Conservation (phyloP, 2,329 filamentous ascomycete genomes). For the Xylaria sp. region DNA sequence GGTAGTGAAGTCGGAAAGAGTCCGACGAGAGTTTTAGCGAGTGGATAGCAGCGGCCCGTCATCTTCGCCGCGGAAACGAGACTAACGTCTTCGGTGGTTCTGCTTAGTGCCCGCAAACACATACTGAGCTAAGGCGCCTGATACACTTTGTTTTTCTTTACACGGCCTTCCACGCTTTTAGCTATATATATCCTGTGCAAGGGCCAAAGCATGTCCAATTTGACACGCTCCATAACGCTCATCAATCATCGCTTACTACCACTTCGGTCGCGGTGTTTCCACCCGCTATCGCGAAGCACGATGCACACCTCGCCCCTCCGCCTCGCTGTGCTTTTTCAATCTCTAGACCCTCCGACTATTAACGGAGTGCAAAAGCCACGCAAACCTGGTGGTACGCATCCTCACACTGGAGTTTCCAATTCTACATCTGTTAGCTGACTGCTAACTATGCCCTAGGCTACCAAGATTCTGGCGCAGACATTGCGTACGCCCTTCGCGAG, state of each 20-base stretch:
- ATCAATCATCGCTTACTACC: neutral
- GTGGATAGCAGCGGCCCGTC: neutral
- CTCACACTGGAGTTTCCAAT: neutral
- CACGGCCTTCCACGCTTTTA: no score
- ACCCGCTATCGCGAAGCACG: no score
- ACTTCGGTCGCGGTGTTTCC: neutral
- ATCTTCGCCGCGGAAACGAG: no score
- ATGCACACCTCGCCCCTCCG: neutral
- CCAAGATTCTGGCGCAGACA: constrained; percentile 55
- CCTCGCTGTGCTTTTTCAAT: neutral
- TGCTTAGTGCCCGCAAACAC: no score
- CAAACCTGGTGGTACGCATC: neutral
- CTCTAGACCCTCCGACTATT: neutral
- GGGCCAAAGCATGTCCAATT: neutral
- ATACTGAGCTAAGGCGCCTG: no score
- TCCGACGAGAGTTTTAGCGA: neutral
- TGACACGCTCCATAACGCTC: neutral
- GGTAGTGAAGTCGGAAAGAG: neutral
- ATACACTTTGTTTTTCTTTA: no score
- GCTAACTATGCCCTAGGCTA: constrained; percentile 44
- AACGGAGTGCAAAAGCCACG: neutral
- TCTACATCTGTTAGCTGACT: neutral
- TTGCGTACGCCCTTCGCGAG: constrained; percentile 48
- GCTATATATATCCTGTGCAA: neutral
- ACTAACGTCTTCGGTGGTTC: no score